A percentile compares a stretch with the other conserved stretches of the same genome.
Conservation (phyloP, 192 early-diverging fungal species). For the Phlyctochytrium planicorne region DNA sequence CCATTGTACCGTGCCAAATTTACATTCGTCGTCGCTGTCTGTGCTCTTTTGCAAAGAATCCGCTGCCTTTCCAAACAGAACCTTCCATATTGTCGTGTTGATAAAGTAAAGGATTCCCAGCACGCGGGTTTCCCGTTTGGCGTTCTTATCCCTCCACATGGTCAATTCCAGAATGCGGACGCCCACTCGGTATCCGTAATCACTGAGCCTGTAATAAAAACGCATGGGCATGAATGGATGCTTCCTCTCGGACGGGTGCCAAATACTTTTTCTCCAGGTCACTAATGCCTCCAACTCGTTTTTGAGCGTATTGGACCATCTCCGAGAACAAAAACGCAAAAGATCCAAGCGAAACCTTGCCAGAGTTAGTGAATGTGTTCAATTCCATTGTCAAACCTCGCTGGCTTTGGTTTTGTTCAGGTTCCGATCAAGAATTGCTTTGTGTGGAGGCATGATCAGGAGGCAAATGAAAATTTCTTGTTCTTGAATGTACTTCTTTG, state of each 20-base stretch:
- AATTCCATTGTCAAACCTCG: slow-evolving; percentile 66
- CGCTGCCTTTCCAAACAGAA: slow-evolving; percentile 92
- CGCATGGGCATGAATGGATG: neutral
- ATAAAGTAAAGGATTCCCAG: slow-evolving; percentile 91
- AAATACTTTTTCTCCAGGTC: slow-evolving; percentile 96
- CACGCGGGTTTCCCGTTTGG: slow-evolving; percentile 86
- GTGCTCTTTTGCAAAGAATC: slow-evolving; percentile 96
- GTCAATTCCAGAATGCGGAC: slow-evolving; percentile 84
- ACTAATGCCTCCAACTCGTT: slow-evolving; percentile 89
- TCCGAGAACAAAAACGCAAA: slow-evolving; percentile 93
- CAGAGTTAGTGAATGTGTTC: no score
- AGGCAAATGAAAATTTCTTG: no score
- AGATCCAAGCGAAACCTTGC: slow-evolving; percentile 77
- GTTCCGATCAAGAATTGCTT: slow-evolving; percentile 72
- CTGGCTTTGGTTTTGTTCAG: slow-evolving; percentile 68
- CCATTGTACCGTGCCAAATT: neutral
- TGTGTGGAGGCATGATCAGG: no score
- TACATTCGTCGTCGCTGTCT: slow-evolving; percentile 97
- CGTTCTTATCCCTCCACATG: slow-evolving; percentile 84
- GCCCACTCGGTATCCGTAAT: slow-evolving; percentile 93
- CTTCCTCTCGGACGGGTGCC: neutral
- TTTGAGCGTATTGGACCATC: slow-evolving; percentile 96
- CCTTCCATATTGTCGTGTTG: slow-evolving; percentile 91
- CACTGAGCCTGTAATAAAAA: slow-evolving; percentile 68
- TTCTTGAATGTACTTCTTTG: no score